Conservation (phyloP, 2,329 filamentous ascomycete species). For the Lecanicillium sp. region DNA sequence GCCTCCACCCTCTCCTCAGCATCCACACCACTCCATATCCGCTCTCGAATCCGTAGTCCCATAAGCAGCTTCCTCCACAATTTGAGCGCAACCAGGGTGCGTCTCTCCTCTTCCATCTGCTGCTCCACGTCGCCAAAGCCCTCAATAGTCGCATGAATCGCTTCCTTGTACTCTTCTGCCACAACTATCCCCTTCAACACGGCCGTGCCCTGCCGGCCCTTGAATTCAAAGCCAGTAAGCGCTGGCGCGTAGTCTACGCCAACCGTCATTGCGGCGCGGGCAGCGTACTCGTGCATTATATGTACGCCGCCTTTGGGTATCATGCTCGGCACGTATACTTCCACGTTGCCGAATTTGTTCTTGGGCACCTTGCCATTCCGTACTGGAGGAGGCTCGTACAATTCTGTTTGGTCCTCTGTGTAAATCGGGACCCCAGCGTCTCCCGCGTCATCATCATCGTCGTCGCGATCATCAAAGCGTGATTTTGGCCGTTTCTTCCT, state of each 20-base stretch:
- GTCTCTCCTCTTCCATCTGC: conserved; percentile 58
- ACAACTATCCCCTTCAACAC: conserved; percentile 72
- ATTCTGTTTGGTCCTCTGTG: conserved; percentile 55
- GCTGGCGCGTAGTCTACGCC: conserved; percentile 84
- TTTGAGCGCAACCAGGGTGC: conserved; percentile 63
- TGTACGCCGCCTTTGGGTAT: conserved; percentile 75
- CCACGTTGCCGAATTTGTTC: conserved; percentile 90
- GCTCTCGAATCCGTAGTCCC: conserved; percentile 65
- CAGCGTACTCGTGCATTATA: conserved; percentile 50
- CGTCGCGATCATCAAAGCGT: conserved; percentile 18
- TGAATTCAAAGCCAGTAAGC: conserved; percentile 83
- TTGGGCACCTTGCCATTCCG: conserved; percentile 69
- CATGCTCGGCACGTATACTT: conserved; percentile 89
- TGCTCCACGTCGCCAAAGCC: conserved; percentile 59
- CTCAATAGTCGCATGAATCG: conserved; percentile 58
- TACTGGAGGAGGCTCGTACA: conserved; percentile 71
- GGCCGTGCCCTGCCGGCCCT: conserved; percentile 77
- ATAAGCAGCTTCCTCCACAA: conserved; percentile 64
- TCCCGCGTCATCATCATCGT: conserved; percentile 17
- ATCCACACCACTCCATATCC: conserved; percentile 55
- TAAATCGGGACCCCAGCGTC: conserved; percentile 48
- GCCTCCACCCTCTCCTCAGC: conserved; percentile 35
- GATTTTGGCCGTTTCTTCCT: conserved; percentile 31
- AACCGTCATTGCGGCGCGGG: conserved; percentile 64
- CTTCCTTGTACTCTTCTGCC: conserved; percentile 62